Evolutionary conservation across 2,329 filamentous ascomycete species (phyloP).

Genomic region (Colletotrichum siamense): DNA sequence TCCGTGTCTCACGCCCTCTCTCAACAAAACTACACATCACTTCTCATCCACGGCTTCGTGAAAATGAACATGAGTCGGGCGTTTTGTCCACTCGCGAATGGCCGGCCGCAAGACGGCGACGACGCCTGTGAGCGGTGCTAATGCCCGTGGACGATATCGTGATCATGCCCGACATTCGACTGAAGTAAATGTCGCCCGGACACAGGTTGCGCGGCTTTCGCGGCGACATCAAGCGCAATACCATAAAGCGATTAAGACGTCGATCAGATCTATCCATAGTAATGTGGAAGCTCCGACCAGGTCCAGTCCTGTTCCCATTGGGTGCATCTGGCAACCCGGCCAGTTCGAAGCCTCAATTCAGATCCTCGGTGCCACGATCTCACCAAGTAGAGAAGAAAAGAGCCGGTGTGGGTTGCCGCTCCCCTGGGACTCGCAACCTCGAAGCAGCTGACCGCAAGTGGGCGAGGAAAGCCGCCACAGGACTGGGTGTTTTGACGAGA

Average conservation of each 20-base stretch:
- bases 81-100: neutral
- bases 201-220: neutral
- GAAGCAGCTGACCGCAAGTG: neutral
- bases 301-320: neutral
- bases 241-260: neutral
- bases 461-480: neutral
- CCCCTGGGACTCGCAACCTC: neutral
- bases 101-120: neutral
- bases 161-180: neutral
- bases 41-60: conserved; percentile 1
- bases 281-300: neutral
- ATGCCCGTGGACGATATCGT: neutral
- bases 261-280: neutral
- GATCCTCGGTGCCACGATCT: conserved; percentile 17
- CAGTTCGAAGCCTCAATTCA: neutral
- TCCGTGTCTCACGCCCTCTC: neutral
- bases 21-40: conserved; percentile 2
- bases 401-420: neutral
- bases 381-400: neutral
- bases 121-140: neutral
- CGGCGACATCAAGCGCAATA: neutral
- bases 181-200: neutral
- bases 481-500: neutral
- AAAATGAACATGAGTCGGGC: neutral
- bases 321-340: neutral